Evolutionary conservation across 2,329 filamentous ascomycete species (phyloP).

Genomic region (Colletotrichum agaves): DNA sequence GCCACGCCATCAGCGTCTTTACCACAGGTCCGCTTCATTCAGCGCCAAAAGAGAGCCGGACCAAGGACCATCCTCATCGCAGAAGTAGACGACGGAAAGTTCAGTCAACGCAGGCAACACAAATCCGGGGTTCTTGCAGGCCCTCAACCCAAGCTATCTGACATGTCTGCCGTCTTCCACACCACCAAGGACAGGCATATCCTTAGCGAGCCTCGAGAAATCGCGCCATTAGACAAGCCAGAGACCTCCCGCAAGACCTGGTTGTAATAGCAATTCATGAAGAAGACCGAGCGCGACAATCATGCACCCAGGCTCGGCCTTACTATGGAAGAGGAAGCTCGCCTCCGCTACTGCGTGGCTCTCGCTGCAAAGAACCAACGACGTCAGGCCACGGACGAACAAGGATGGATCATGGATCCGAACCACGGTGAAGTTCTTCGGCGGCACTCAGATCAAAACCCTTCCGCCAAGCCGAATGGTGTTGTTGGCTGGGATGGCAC

Average conservation of each 20-base stretch:
- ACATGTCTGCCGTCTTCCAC: not conserved
- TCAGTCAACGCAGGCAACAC: constrained; percentile 7
- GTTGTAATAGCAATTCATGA: not conserved
- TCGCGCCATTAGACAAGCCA: not conserved
- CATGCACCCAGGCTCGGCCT: not conserved
- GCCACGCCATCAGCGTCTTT: constrained; percentile 1
- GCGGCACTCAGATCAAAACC: constrained; percentile 42
- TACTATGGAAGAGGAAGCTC: constrained; percentile 1
- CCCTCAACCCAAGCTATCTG: not conserved
- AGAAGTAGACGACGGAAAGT: not conserved
- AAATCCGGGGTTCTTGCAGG: constrained; percentile 23
- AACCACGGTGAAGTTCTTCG: constrained; percentile 36
- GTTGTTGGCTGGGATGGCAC: constrained; percentile 38
- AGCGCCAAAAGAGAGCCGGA: not conserved
- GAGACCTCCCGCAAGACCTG: not conserved
- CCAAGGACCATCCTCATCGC: not conserved
- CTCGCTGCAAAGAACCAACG: constrained; percentile 1
- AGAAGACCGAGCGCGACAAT: not conserved
- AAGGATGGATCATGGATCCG: constrained; percentile 9
- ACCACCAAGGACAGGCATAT: not conserved
- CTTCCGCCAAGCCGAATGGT: constrained; percentile 22
- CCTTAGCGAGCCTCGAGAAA: not conserved
- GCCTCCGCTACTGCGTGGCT: constrained; percentile 16
- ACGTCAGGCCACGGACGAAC: constrained; percentile 11
- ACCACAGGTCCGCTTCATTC: not conserved